Base-by-base conservation (phyloP, 225 moss, liverwort and hornwort genomes). In the Climacium dendroides region DNA sequence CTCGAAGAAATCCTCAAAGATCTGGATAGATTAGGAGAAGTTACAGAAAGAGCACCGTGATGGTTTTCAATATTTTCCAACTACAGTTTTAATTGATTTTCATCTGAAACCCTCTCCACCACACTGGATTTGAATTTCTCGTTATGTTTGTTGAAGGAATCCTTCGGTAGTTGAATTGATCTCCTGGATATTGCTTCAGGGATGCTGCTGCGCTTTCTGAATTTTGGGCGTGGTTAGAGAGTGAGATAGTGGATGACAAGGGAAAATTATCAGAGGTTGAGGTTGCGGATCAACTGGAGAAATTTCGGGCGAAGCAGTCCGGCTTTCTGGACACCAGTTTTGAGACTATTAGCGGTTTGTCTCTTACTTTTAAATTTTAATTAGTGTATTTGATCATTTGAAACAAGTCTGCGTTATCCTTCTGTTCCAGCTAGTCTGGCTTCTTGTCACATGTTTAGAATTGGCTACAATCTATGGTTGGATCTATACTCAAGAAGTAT, bases 241-340 rank as follows among this genome's bases (percentile, higher is more conserved):
- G 85, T 59, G 94, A 94, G 86, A 94, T 99, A 87, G 90, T 95
- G 79, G 91, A 90, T 74, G 93, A 91, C 73, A 95, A 95, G 67
- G 88, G 93, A 47, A 86, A 75, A 59, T 52, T 99, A 35, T 95
- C 99, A 66, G 99, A 99, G 92, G 96, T 97, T 74, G 97, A 97
- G 92, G 96, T 99, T 90, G 95, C 97, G 55, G 93, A 94, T 67
- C 87, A 90, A 75, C 90, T 99, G 78, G 94, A 99, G 87, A 94
- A 95, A 80, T 95, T 97, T 87, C 95, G 99, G 80, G 96, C 99
- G 79, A 95, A 96, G 87, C 97, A 99, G 32, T 85, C 95, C 61
- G 99, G 99, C 86, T 99, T 99, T 83, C 85, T 99, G 86, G 97
- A 96, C 82, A 97, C 96, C 45, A 99, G 99, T 91, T 99, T 99